These are phyloP conservation scores for Gautieria morchelliformis DNA, from an alignment of 768 basidiomycete species.

Conservation along the genomic window DNA sequence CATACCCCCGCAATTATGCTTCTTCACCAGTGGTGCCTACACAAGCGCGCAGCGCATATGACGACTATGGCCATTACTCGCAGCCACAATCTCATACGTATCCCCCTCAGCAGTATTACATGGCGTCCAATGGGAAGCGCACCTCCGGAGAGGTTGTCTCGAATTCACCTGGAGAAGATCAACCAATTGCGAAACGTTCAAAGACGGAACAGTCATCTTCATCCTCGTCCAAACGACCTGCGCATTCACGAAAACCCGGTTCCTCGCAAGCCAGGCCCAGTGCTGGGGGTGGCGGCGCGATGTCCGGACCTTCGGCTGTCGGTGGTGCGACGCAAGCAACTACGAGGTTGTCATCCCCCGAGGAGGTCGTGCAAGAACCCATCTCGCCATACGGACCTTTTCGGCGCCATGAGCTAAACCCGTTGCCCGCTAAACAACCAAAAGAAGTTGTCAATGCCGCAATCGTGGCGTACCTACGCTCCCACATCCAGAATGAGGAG, in stretches of 20 bases:
- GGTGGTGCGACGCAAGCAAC: background rate
- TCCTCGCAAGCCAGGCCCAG: background rate
- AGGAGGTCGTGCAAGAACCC: background rate
- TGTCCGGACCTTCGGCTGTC: background rate
- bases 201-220: background rate
- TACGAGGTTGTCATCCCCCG: background rate
- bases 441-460: constrained; percentile 11
- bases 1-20: background rate
- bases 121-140: background rate
- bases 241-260: background rate
- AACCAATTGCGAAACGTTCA: background rate
- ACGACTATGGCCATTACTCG: background rate
- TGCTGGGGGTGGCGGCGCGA: background rate
- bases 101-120: background rate
- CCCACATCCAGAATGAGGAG: constrained; percentile 11
- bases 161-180: background rate
- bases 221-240: background rate
- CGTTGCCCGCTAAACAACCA: constrained; percentile 1
- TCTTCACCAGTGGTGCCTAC: background rate
- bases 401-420: background rate
- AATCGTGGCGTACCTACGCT: constrained; percentile 11
- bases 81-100: background rate
- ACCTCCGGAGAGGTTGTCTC: background rate
- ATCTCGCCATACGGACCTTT: background rate
- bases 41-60: background rate